phyloP scores from a whole-genome alignment of 2,329 filamentous ascomycete species.

The Elsinoe ampelina region DNA sequence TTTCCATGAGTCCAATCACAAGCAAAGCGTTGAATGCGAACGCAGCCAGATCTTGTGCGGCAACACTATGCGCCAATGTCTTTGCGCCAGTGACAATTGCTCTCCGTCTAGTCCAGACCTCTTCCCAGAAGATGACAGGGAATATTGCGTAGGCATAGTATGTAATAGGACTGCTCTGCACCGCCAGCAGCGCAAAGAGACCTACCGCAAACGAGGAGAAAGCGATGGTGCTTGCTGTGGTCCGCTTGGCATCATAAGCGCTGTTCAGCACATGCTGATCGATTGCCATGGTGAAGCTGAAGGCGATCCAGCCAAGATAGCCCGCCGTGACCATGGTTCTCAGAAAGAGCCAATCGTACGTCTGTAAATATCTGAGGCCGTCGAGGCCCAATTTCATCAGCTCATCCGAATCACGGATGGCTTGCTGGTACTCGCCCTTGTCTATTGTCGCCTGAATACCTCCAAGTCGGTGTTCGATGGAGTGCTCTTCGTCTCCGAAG shows the following conservation, averaged over 20 bases:
- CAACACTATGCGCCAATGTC: constrained; percentile 59
- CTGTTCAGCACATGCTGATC: constrained; percentile 78
- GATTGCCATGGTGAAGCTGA: constrained; percentile 78
- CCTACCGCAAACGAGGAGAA: constrained; percentile 69
- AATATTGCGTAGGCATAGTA: constrained; percentile 93
- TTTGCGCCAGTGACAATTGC: constrained; percentile 59
- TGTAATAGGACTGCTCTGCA: constrained; percentile 67
- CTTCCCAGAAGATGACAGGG: constrained; percentile 92
- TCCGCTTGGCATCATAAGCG: constrained; percentile 54
- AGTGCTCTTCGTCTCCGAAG: constrained; percentile 54
- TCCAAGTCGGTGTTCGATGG: constrained; percentile 57
- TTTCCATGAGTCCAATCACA: constrained; percentile 69
- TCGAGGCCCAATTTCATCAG: constrained; percentile 69
- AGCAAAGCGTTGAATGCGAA: constrained; percentile 54
- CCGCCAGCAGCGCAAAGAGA: constrained; percentile 68
- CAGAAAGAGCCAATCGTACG: constrained; percentile 96
- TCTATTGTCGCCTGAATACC: constrained; percentile 61
- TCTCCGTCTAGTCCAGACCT: constrained; percentile 69
- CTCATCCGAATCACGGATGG: constrained; percentile 67
- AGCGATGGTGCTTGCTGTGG: constrained; percentile 47
- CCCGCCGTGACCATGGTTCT: constrained; percentile 79
- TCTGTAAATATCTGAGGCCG: constrained; percentile 87
- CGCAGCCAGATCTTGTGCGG: constrained; percentile 47
- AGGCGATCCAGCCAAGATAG: constrained; percentile 93
- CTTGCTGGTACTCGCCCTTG: constrained; percentile 57